Conservation (phyloP, 2,329 filamentous ascomycete genomes). For the Alternaria sp. region DNA sequence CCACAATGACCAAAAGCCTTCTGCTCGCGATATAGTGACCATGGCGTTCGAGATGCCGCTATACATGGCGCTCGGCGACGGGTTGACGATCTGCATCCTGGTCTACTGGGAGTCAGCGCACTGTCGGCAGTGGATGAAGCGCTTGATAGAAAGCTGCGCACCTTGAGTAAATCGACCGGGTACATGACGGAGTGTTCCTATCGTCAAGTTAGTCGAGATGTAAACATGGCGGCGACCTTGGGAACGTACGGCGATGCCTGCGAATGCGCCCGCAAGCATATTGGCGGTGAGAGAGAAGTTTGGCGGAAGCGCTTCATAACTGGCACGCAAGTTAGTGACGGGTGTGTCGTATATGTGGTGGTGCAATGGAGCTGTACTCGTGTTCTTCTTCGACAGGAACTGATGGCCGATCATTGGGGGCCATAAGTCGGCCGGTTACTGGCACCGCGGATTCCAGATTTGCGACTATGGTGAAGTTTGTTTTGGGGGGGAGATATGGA, state of each 20-base stretch:
- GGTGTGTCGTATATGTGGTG: constrained; percentile 8
- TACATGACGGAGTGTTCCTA: constrained; percentile 99
- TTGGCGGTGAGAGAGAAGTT: constrained; percentile 95
- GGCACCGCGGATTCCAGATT: constrained; percentile 50
- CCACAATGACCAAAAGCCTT: constrained; percentile 93
- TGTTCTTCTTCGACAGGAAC: constrained; percentile 52
- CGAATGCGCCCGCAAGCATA: constrained; percentile 95
- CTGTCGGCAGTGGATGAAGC: constrained; percentile 6
- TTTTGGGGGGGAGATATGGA: constrained; percentile 9
- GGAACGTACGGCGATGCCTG: constrained; percentile 83
- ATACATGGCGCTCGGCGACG: constrained; percentile 80
- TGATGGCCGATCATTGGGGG: constrained; percentile 51
- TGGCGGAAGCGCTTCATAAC: constrained; percentile 91
- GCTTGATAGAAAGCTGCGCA: constrained; percentile 54
- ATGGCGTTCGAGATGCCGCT: constrained; percentile 91
- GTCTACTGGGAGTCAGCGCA: constrained; percentile 67
- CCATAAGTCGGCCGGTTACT: constrained; percentile 51
- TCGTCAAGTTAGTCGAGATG: constrained; percentile 35
- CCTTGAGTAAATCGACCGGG: constrained; percentile 97
- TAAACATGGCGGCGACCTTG: constrained; percentile 21
- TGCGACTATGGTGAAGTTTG: constrained; percentile 30
- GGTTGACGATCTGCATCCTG: constrained; percentile 95
- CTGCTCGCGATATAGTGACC: constrained; percentile 86
- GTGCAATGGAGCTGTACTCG: constrained; percentile 47
- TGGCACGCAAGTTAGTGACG: constrained; percentile 48